phyloP scores from a whole-genome alignment of 345 rosid species.

The Nephelium lappaceum region DNA sequence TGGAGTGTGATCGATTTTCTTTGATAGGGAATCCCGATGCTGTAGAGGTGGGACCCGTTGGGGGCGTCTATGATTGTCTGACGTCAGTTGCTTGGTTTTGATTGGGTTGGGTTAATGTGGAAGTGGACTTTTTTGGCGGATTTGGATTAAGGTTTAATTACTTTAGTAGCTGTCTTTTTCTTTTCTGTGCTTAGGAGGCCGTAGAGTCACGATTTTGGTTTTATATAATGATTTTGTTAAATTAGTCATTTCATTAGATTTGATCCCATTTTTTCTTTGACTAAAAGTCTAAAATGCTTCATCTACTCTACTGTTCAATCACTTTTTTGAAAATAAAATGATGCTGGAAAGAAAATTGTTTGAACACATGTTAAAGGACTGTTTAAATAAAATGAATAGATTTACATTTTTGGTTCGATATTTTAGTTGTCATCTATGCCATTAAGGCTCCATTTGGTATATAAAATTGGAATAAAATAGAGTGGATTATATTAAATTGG shows the following conservation, averaged over 20 bases:
- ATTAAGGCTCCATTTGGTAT: too few relatives aligned
- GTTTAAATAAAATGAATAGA: too few relatives aligned
- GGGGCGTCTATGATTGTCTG: neutral
- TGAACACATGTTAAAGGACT: too few relatives aligned
- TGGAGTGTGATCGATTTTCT: neutral
- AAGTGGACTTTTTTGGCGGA: neutral
- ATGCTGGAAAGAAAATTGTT: too few relatives aligned
- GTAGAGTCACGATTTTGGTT: too few relatives aligned
- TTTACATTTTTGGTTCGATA: too few relatives aligned
- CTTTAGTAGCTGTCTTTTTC: constrained; percentile 11
- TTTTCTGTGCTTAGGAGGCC: neutral
- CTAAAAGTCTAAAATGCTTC: neutral
- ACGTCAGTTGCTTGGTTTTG: neutral
- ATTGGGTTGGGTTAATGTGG: neutral
- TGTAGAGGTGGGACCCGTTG: neutral
- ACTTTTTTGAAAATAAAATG: neutral
- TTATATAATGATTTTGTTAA: neutral
- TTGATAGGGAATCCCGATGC: constrained; percentile 21
- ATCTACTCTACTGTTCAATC: neutral
- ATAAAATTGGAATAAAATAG: too few relatives aligned
- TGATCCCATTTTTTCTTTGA: neutral
- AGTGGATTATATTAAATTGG: too few relatives aligned
- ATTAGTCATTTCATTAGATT: neutral
- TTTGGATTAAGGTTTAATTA: neutral
- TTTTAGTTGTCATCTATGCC: too few relatives aligned